Evolutionary conservation across 2,329 filamentous ascomycete species (phyloP).

Genomic region (Alternaria alternata): DNA sequence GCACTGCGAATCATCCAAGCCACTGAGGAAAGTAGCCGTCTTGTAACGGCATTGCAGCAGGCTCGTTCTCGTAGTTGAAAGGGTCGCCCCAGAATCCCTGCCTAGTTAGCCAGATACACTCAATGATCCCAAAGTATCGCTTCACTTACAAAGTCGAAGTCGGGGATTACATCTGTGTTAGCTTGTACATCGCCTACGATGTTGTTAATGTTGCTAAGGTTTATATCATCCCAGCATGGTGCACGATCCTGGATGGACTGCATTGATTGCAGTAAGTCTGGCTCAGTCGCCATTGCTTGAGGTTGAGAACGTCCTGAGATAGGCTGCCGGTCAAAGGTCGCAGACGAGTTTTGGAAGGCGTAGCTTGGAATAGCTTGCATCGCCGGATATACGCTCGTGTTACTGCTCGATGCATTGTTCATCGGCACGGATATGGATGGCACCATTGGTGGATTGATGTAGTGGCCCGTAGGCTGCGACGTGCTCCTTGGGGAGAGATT

Average conservation of each 20-base stretch:
- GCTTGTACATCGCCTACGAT: slow-evolving; percentile 39
- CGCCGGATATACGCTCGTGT: slow-evolving; percentile 23
- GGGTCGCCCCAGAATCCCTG: slow-evolving; percentile 51
- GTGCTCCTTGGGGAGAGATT: slow-evolving; percentile 24
- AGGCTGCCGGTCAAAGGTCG: slow-evolving; percentile 11
- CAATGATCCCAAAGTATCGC: neutral
- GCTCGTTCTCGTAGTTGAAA: slow-evolving; percentile 45
- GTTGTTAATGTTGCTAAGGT: slow-evolving; percentile 45
- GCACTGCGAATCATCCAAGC: slow-evolving; percentile 19
- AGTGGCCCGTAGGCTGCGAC: slow-evolving; percentile 27
- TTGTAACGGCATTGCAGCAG: slow-evolving; percentile 28
- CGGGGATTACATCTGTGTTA: slow-evolving; percentile 39
- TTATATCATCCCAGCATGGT: slow-evolving; percentile 45
- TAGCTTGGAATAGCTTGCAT: slow-evolving; percentile 28
- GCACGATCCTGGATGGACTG: slow-evolving; percentile 23
- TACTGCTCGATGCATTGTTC: slow-evolving; percentile 19
- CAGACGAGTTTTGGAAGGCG: slow-evolving; percentile 15
- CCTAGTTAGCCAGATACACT: slow-evolving; percentile 16
- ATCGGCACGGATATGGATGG: slow-evolving; percentile 14
- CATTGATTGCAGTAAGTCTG: slow-evolving; percentile 19
- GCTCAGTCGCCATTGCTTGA: slow-evolving; percentile 13
- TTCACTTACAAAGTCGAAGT: slow-evolving; percentile 49
- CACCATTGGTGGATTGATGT: slow-evolving; percentile 17
- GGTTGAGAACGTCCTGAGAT: slow-evolving; percentile 11
- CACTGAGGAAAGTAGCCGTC: slow-evolving; percentile 32